A percentile compares a stretch with the other conserved stretches of the same genome.
Conservation (phyloP, 208 protist species). For the Trypanosoma cruzi region DNA sequence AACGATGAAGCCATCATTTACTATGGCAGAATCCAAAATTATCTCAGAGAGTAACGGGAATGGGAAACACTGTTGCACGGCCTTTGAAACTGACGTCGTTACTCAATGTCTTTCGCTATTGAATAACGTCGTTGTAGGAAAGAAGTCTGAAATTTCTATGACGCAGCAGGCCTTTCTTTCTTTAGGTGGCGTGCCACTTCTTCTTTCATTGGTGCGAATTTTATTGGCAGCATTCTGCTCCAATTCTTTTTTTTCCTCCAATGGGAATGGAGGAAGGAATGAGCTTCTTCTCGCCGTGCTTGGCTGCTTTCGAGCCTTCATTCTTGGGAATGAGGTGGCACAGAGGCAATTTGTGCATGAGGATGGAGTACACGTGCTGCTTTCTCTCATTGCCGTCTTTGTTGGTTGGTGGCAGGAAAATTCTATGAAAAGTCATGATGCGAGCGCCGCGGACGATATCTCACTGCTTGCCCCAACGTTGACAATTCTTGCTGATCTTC, state of each 20-base stretch:
- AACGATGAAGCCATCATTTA: background rate
- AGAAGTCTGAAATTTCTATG: background rate
- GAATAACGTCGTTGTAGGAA: constrained; percentile 26
- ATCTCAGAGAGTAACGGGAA: background rate
- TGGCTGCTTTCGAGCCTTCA: constrained; percentile 30
- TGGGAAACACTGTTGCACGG: constrained; percentile 1
- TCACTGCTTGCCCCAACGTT: constrained; percentile 17
- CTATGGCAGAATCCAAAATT: background rate
- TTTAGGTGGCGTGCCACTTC: constrained; percentile 22
- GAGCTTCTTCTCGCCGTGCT: constrained; percentile 38
- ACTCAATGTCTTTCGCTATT: constrained; percentile 22
- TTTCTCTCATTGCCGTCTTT: constrained; percentile 42
- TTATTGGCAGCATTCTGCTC: constrained; percentile 7
- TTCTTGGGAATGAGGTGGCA: constrained; percentile 34
- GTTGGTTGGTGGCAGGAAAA: constrained; percentile 4
- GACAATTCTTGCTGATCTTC: constrained; percentile 64
- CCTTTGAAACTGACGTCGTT: constrained; percentile 10
- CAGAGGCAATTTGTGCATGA: constrained; percentile 47
- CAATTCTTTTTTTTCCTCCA: background rate
- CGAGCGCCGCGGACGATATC: background rate
- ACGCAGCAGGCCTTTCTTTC: constrained; percentile 20
- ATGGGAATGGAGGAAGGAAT: background rate
- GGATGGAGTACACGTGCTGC: constrained; percentile 51
- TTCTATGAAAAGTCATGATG: background rate
- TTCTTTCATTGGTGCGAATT: constrained; percentile 15